A percentile compares a stretch with the other conserved stretches of the same genome.
Conservation (phyloP, 1,284 basidiomycete species). For the Ceratobasidium sp. region DNA sequence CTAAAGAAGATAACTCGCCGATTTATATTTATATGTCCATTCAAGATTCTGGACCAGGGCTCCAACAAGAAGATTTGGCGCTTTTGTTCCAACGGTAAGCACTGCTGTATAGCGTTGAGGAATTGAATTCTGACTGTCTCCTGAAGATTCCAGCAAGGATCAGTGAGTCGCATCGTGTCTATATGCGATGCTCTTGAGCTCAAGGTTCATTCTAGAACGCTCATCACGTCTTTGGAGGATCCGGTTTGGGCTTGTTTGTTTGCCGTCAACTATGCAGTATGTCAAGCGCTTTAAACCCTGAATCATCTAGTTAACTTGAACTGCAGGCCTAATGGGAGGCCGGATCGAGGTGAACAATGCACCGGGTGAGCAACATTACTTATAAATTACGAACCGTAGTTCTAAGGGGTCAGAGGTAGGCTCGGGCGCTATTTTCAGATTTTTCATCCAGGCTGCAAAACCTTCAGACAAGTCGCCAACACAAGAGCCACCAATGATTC, state of each 20-base stretch:
- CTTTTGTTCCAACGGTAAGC: conserved; percentile 46
- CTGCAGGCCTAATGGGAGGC: conserved; percentile 35
- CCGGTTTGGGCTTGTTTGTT: conserved; percentile 48
- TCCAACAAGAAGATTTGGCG: conserved; percentile 48
- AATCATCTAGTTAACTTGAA: not conserved
- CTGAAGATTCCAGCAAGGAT: conserved; percentile 49
- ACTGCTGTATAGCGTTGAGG: too few relatives aligned
- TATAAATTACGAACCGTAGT: not conserved
- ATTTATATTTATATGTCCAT: conserved; percentile 48
- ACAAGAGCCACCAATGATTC: conserved; percentile 12
- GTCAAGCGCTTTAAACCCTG: not conserved
- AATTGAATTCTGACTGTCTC: too few relatives aligned
- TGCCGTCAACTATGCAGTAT: conserved; percentile 49
- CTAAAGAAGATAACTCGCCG: not conserved
- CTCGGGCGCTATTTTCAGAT: conserved; percentile 50
- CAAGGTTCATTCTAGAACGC: conserved; percentile 23
- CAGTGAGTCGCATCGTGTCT: conserved; percentile 31
- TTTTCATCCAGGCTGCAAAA: conserved; percentile 47
- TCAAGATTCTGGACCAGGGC: conserved; percentile 49
- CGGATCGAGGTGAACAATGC: conserved; percentile 48
- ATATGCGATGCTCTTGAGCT: not conserved
- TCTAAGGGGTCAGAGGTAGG: conserved; percentile 16
- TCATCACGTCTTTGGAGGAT: conserved; percentile 49
- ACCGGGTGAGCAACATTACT: conserved; percentile 1
- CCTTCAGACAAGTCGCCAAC: not conserved